phyloP scores from a whole-genome alignment of 2,329 filamentous ascomycete species.

The Pseudocercospora eumusae region DNA sequence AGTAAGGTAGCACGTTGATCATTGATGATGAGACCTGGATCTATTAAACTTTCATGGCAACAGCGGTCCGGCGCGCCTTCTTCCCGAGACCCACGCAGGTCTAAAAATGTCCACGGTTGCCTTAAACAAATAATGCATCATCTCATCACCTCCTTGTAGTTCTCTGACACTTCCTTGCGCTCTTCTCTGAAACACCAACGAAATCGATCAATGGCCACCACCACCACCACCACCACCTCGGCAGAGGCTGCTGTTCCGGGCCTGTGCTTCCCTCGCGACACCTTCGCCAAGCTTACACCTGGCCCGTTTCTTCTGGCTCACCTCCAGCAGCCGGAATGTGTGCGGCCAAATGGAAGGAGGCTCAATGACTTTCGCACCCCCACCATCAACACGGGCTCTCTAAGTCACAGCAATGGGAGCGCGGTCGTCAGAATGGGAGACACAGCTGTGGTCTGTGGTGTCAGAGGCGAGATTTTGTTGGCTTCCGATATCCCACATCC shows the following conservation, averaged over 20 bases:
- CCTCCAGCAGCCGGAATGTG: constrained; percentile 66
- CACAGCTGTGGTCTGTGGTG: constrained; percentile 91
- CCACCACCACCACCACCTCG: no score
- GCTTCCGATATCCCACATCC: constrained; percentile 72
- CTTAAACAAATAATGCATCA: neutral
- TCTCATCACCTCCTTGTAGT: no score
- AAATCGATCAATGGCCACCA: no score
- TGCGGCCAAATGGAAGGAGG: constrained; percentile 78
- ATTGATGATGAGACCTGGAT: no score
- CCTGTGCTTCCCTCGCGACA: constrained; percentile 61
- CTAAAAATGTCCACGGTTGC: neutral
- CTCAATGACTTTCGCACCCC: constrained; percentile 69
- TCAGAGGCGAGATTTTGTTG: constrained; percentile 80
- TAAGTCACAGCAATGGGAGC: constrained; percentile 88
- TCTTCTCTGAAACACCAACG: neutral
- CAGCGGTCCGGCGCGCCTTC: neutral
- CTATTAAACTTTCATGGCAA: no score
- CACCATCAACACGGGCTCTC: constrained; percentile 77
- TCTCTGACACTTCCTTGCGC: no score
- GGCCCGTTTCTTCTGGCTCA: constrained; percentile 88
- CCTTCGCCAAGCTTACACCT: constrained; percentile 87
- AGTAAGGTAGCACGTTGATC: no score
- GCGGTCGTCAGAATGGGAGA: constrained; percentile 85
- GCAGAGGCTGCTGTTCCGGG: constrained; percentile 24
- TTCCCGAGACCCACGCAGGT: neutral